These are phyloP conservation scores for Penicillium coprophilum DNA, from an alignment of 495 filamentous ascomycete genomes.

Conservation along the genomic window DNA sequence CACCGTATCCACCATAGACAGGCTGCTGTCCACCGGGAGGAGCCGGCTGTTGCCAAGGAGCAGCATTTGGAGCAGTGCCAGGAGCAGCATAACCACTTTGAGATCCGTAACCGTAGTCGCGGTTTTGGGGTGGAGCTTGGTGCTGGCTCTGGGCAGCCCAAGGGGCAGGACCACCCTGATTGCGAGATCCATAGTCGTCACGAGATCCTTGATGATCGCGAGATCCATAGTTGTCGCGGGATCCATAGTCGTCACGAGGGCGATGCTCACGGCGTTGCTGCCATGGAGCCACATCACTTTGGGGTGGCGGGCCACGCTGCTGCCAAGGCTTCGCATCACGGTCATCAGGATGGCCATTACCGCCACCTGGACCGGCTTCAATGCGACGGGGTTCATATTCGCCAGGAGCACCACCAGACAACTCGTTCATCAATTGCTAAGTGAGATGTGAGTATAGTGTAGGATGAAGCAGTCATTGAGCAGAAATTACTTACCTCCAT, in stretches of 20 bases:
- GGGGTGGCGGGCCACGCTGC: conserved; percentile 70
- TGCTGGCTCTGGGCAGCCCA: conserved; percentile 40
- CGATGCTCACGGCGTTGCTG: conserved; percentile 58
- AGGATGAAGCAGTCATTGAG: neutral
- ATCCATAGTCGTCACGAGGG: conserved; percentile 50
- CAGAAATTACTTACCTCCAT: conserved; percentile 70
- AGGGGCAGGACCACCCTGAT: conserved; percentile 42
- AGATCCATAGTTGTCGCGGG: conserved; percentile 52
- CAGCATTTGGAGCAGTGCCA: conserved; percentile 33
- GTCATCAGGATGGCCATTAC: conserved; percentile 46
- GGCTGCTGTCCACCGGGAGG: conserved; percentile 52
- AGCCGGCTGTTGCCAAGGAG: conserved; percentile 69
- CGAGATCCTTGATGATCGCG: conserved; percentile 27
- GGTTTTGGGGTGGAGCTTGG: conserved; percentile 7
- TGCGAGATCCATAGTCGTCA: conserved; percentile 17
- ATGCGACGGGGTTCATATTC: conserved; percentile 74
- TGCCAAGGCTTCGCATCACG: conserved; percentile 83
- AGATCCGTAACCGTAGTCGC: conserved; percentile 43
- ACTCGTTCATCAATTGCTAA: conserved; percentile 96
- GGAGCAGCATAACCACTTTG: conserved; percentile 33
- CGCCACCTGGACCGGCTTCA: conserved; percentile 73
- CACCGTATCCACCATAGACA: conserved; percentile 52
- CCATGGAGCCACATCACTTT: conserved; percentile 78
- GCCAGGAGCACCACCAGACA: conserved; percentile 71
- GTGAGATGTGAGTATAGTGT: conserved; percentile 34